These are phyloP conservation scores for Salisapilia sapeloensis DNA, from an alignment of 352 stramenopile species.

Conservation along the genomic window DNA sequence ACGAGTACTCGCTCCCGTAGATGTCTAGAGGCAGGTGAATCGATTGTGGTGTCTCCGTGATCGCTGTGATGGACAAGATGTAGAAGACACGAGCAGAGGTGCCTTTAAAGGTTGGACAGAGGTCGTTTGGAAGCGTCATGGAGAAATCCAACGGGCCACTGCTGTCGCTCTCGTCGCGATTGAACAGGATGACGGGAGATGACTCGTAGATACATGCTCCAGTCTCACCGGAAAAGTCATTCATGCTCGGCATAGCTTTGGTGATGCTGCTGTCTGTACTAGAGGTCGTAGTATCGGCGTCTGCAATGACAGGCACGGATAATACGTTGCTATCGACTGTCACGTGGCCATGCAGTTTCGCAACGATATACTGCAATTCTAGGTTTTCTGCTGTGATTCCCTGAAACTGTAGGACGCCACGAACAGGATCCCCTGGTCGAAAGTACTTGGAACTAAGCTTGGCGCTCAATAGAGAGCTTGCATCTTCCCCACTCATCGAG, in stretches of 20 bases:
- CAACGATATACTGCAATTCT: conserved; percentile 31
- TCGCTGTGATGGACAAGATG: conserved; percentile 29
- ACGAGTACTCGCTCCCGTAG: conserved; percentile 30
- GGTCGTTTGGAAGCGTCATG: conserved; percentile 18
- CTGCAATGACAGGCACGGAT: conserved; percentile 81
- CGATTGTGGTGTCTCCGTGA: conserved; percentile 10
- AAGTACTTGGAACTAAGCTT: conserved; percentile 29
- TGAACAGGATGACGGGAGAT: conserved; percentile 27
- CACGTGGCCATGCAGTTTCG: conserved; percentile 55
- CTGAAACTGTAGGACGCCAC: conserved; percentile 27
- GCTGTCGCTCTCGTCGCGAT: conserved; percentile 7
- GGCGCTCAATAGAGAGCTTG: too few relatives aligned
- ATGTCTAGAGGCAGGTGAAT: conserved; percentile 46
- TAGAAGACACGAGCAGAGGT: conserved; percentile 43
- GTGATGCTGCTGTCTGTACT: conserved; percentile 24
- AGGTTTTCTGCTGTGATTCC: conserved; percentile 8
- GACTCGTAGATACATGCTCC: conserved; percentile 41
- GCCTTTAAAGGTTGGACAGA: conserved; percentile 41
- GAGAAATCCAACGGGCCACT: conserved; percentile 28
- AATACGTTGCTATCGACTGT: conserved; percentile 86
- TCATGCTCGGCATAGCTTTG: conserved; percentile 13
- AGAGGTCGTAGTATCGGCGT: conserved; percentile 78
- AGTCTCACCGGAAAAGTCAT: conserved; percentile 29
- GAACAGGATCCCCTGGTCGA: conserved; percentile 28
- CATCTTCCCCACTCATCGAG: too few relatives aligned